phyloP scores from a whole-genome alignment of 768 basidiomycete species.

The Leucocoprinus sp. region DNA sequence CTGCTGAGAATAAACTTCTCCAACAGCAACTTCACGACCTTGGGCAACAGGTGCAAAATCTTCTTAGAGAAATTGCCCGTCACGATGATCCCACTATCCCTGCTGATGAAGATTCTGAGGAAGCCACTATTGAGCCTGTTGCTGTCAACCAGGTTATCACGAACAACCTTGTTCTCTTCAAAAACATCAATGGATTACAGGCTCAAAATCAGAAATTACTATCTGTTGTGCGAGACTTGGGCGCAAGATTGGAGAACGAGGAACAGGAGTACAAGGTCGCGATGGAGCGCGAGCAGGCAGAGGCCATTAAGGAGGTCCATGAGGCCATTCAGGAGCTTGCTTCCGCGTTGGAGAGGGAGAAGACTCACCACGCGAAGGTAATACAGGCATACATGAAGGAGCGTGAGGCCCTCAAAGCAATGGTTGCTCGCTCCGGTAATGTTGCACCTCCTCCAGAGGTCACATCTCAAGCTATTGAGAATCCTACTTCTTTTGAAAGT shows the following conservation, averaged over 20 bases:
- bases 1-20: slow-evolving; percentile 58
- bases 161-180: slow-evolving; percentile 82
- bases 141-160: slow-evolving; percentile 79
- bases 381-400: slow-evolving; percentile 83
- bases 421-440: slow-evolving; percentile 48
- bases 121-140: slow-evolving; percentile 24
- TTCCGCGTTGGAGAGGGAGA: slow-evolving; percentile 70
- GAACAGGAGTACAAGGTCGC: slow-evolving; percentile 67
- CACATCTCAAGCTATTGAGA: slow-evolving; percentile 1
- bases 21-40: slow-evolving; percentile 76
- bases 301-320: slow-evolving; percentile 82
- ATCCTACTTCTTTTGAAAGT: neutral
- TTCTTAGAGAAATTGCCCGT: slow-evolving; percentile 76
- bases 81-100: slow-evolving; percentile 78
- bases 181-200: slow-evolving; percentile 71
- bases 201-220: slow-evolving; percentile 87
- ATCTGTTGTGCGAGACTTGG: slow-evolving; percentile 75
- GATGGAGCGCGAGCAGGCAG: slow-evolving; percentile 67
- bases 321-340: slow-evolving; percentile 76
- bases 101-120: slow-evolving; percentile 52
- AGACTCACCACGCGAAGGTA: slow-evolving; percentile 57
- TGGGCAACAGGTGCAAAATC: slow-evolving; percentile 72
- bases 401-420: slow-evolving; percentile 71
- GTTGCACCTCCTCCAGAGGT: slow-evolving; percentile 14
- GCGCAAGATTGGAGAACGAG: slow-evolving; percentile 75